Evolutionary conservation across 148 eudicot genomes (phyloP).

Genomic region (Nyssa sinensis): DNA sequence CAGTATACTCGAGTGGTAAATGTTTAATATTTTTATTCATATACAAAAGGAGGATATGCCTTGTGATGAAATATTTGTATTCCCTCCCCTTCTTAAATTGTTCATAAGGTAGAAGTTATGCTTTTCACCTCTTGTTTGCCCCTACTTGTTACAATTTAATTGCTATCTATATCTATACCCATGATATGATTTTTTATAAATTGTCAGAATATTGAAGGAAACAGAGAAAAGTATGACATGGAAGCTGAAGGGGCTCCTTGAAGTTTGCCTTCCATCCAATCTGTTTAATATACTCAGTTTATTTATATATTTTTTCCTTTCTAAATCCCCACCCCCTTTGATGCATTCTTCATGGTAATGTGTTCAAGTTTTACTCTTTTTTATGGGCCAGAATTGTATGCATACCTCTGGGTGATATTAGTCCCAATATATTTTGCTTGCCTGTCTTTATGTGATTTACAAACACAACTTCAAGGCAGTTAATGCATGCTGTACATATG

Average conservation of each 20-base stretch:
- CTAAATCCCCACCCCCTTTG: too few species aligned
- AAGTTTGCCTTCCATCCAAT: too few species aligned
- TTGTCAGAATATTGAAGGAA: too few species aligned
- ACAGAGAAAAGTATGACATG: neutral
- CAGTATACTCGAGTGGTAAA: neutral
- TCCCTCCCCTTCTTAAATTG: neutral
- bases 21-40: too few species aligned
- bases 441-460: neutral
- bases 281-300: too few species aligned
- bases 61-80: too few species aligned
- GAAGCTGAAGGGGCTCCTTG: too few species aligned
- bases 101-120: neutral
- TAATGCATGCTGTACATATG: neutral
- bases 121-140: too few species aligned
- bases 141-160: neutral
- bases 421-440: neutral
- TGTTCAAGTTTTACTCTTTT: neutral
- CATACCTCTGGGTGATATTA: neutral
- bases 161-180: neutral
- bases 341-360: too few species aligned
- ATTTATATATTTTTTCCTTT: too few species aligned
- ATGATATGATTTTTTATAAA: too few species aligned
- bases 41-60: too few species aligned
- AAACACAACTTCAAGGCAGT: neutral
- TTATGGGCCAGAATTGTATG: neutral